Evolutionary conservation across 331 rosid genomes (phyloP).

Genomic region (Cucumis variabilis): DNA sequence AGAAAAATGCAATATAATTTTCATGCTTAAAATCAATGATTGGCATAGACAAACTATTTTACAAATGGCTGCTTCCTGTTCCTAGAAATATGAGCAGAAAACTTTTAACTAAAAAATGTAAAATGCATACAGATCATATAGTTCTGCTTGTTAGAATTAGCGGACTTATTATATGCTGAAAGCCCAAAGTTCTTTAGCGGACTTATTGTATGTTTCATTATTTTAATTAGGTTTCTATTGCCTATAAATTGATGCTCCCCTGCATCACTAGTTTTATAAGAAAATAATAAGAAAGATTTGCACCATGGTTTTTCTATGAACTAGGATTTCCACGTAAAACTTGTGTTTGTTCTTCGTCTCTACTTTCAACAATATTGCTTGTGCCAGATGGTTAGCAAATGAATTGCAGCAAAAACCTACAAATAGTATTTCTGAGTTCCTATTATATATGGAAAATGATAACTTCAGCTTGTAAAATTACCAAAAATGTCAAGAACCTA

Average conservation of each 20-base stretch:
- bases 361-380: no score
- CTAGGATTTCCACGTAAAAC: no score
- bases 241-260: no score
- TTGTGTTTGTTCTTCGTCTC: no score
- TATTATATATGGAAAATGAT: neutral
- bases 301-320: no score
- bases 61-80: neutral
- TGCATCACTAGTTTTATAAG: no score
- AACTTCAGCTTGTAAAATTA: constrained; percentile 40
- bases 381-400: neutral
- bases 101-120: neutral
- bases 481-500: constrained; percentile 77
- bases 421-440: neutral
- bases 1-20: neutral
- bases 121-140: neutral
- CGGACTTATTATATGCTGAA: no score
- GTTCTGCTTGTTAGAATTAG: neutral
- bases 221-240: no score
- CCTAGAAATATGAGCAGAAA: constrained; percentile 2
- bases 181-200: no score
- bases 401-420: neutral
- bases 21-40: neutral
- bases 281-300: no score
- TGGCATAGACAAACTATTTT: neutral
- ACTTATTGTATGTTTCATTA: no score